Percentiles rank a stretch among this genome's conserved stretches.
Evolutionary conservation across 169 alveolate species (phyloP).

Genomic region (Eimeria maxima): DNA sequence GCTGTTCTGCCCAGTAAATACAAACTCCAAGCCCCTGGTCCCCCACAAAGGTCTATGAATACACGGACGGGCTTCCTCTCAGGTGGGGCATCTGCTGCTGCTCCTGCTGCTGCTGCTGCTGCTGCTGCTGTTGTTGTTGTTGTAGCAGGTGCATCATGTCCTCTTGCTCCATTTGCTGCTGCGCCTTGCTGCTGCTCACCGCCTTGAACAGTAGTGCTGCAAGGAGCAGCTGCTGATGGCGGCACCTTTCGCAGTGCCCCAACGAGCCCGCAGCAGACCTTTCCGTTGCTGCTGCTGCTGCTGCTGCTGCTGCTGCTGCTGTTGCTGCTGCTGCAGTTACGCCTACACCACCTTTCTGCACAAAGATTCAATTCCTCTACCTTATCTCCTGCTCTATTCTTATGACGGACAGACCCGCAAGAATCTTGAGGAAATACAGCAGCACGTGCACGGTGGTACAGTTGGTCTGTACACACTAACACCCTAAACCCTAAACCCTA

Average conservation of each 20-base stretch:
- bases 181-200: background rate
- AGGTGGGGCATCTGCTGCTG: background rate
- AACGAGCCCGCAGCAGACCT: background rate
- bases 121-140: background rate
- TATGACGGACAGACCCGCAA: background rate
- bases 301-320: background rate
- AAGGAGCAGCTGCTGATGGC: background rate
- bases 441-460: constrained; percentile 4
- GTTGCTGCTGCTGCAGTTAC: constrained; percentile 14
- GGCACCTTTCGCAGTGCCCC: background rate
- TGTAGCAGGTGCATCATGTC: background rate
- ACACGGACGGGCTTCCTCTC: background rate
- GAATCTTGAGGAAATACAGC: constrained; percentile 60
- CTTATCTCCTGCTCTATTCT: constrained; percentile 73
- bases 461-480: background rate
- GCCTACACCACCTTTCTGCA: background rate
- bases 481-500: constrained; percentile 35
- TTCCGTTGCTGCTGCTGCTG: background rate
- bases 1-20: background rate
- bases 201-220: background rate
- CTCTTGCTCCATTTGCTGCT: background rate
- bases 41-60: constrained; percentile 71
- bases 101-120: constrained; percentile 3
- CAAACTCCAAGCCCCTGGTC: constrained; percentile 76
- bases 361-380: constrained; percentile 29